Evolutionary conservation across 1,284 basidiomycete species (phyloP).

Genomic region (Ustilago lituana): DNA sequence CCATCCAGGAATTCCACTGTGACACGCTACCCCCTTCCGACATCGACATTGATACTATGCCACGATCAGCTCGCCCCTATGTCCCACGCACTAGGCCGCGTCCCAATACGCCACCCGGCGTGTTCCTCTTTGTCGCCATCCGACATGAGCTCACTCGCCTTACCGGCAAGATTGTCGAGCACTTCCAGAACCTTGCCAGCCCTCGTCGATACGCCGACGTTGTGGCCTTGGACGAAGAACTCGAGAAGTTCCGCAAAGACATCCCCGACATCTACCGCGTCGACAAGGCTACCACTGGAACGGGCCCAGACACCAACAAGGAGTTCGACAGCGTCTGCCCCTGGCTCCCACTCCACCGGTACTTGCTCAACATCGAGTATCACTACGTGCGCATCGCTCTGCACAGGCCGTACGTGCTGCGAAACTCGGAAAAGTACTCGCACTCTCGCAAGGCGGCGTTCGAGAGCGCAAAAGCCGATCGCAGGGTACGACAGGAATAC

Average conservation of each 20-base stretch:
- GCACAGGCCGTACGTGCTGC: slow-evolving; percentile 61
- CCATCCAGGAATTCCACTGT: slow-evolving; percentile 77
- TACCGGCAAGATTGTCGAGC: slow-evolving; percentile 90
- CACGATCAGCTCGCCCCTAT: slow-evolving; percentile 58
- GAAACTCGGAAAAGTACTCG: slow-evolving; percentile 57
- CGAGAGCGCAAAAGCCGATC: slow-evolving; percentile 56
- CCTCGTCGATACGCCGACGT: slow-evolving; percentile 85
- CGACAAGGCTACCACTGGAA: slow-evolving; percentile 73
- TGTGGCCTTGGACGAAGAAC: slow-evolving; percentile 81
- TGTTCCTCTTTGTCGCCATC: slow-evolving; percentile 86
- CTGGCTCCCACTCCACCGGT: slow-evolving; percentile 59
- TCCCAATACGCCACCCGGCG: slow-evolving; percentile 74
- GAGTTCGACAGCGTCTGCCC: slow-evolving; percentile 56
- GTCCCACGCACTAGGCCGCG: slow-evolving; percentile 45
- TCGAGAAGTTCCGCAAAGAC: slow-evolving; percentile 82
- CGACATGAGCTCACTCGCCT: slow-evolving; percentile 83
- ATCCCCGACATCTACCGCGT: slow-evolving; percentile 80
- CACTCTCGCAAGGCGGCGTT: slow-evolving; percentile 57
- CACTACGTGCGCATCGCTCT: slow-evolving; percentile 62
- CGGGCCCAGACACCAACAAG: slow-evolving; percentile 45
- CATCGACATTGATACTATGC: slow-evolving; percentile 74
- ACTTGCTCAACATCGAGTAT: slow-evolving; percentile 62
- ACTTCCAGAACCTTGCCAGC: slow-evolving; percentile 87
- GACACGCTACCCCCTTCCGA: slow-evolving; percentile 85
- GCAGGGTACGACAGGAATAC: slow-evolving; percentile 57